Percentiles rank a stretch among this genome's conserved stretches.
phyloP scores from a whole-genome alignment of 2,329 filamentous ascomycete species.

The Aspergillus quadrilineatus region DNA sequence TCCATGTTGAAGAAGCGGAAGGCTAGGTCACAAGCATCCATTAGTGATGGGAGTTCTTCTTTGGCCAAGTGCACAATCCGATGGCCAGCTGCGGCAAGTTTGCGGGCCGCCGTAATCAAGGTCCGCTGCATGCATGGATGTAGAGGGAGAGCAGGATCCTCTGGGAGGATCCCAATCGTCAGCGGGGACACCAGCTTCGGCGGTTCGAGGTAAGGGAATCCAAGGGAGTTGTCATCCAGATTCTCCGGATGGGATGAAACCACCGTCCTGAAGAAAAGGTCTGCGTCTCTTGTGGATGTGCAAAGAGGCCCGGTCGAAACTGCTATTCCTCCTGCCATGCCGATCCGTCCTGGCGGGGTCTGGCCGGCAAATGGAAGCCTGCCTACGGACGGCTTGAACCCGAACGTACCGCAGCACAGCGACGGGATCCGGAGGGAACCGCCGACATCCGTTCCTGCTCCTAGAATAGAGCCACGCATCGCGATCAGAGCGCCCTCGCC shows the following conservation, averaged over 20 bases:
- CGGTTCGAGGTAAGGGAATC: constrained; percentile 48
- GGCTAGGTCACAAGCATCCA: constrained; percentile 35
- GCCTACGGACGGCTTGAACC: constrained; percentile 42
- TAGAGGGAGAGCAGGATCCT: constrained; percentile 50
- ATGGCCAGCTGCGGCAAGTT: constrained; percentile 48
- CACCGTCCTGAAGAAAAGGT: constrained; percentile 41
- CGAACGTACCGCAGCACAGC: constrained; percentile 51
- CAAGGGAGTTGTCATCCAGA: constrained; percentile 44
- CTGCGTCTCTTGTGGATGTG: constrained; percentile 19
- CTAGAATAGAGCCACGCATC: constrained; percentile 57
- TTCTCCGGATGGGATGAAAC: constrained; percentile 45
- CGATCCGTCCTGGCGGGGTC: constrained; percentile 5
- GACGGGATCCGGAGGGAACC: constrained; percentile 48
- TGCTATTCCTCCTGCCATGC: constrained; percentile 9
- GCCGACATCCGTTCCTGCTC: constrained; percentile 60
- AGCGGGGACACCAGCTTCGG: constrained; percentile 22
- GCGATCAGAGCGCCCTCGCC: constrained; percentile 62
- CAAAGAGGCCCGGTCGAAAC: constrained; percentile 18
- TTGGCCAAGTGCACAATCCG: constrained; percentile 37
- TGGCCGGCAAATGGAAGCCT: constrained; percentile 30
- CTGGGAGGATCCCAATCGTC: constrained; percentile 51
- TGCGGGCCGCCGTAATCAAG: constrained; percentile 42
- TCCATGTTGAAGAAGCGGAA: constrained; percentile 28
- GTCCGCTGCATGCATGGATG: constrained; percentile 53
- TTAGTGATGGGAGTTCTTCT: constrained; percentile 32